Evolutionary conservation across 306 rosid species (phyloP).

Genomic region (Argentina anserina): DNA sequence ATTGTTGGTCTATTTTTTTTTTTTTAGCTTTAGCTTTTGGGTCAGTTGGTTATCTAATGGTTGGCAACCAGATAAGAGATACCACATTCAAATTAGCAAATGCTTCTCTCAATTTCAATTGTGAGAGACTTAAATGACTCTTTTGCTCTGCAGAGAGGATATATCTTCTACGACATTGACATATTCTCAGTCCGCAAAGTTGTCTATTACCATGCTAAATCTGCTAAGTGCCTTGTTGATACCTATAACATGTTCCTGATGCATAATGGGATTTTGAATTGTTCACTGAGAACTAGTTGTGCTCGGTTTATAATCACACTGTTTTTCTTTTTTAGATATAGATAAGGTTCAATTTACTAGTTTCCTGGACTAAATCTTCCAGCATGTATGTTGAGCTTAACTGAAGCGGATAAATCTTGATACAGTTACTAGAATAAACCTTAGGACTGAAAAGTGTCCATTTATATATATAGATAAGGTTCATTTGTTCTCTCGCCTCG

Average conservation of each 20-base stretch:
- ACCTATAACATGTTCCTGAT: constrained; percentile 29
- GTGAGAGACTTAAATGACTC: constrained; percentile 34
- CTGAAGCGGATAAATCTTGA: not conserved
- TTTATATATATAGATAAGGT: no score
- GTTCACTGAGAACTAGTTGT: not conserved
- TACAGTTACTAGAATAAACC: no score
- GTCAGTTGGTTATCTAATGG: not conserved
- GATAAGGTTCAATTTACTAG: not conserved
- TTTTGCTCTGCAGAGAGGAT: constrained; percentile 53
- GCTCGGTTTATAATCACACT: not conserved
- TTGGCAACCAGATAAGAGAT: not conserved
- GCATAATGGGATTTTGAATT: constrained; percentile 2
- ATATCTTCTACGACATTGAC: constrained; percentile 27
- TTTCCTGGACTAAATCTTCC: not conserved
- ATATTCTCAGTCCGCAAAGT: constrained; percentile 45
- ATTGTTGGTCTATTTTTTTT: not conserved
- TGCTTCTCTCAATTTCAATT: constrained; percentile 26
- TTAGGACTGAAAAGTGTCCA: no score
- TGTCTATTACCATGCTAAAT: constrained; percentile 33
- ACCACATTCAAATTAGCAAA: constrained; percentile 6
- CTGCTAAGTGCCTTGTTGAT: constrained; percentile 31
- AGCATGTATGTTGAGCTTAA: not conserved
- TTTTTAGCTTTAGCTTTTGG: not conserved
- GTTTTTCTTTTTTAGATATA: not conserved
- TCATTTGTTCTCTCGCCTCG: not conserved